phyloP scores from a whole-genome alignment of 2,329 filamentous ascomycete species.

The Fusarium buharicum region DNA sequence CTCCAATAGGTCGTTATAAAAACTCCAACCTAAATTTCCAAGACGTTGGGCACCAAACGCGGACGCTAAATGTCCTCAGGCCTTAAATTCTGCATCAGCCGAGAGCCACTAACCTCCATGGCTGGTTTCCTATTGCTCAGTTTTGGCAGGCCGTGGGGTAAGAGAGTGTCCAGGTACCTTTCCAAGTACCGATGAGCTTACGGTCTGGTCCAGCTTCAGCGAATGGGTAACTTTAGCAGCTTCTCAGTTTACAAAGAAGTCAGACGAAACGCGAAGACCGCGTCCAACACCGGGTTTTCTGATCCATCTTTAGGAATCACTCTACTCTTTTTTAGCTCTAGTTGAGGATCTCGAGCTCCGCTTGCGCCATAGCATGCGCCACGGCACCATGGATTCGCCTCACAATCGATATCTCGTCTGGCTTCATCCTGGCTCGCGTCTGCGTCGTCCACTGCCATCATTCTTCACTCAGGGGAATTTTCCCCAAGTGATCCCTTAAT shows the following conservation, averaged over 20 bases:
- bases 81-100: conserved; percentile 42
- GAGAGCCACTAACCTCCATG: conserved; percentile 39
- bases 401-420: conserved; percentile 31
- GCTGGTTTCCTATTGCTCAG: conserved; percentile 45
- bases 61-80: conserved; percentile 41
- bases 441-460: conserved; percentile 17
- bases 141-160: conserved; percentile 37
- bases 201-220: conserved; percentile 13
- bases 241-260: conserved; percentile 15
- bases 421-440: conserved; percentile 34
- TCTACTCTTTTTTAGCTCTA: conserved; percentile 21
- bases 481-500: conserved; percentile 4
- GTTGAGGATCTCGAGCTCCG: conserved; percentile 7
- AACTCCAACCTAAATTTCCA: conserved; percentile 4
- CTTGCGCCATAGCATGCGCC: conserved; percentile 24
- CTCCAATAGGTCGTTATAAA: conserved; percentile 24
- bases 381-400: conserved; percentile 28
- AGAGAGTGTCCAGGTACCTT: conserved; percentile 25
- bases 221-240: conserved; percentile 16
- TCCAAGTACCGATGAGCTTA: conserved; percentile 21
- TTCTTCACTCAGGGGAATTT: conserved; percentile 12
- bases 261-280: conserved; percentile 23
- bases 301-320: conserved; percentile 19
- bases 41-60: conserved; percentile 46
- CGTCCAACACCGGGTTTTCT: conserved; percentile 23